Conservation (phyloP, 768 basidiomycete species). For the Auricularia auricula-judae region DNA sequence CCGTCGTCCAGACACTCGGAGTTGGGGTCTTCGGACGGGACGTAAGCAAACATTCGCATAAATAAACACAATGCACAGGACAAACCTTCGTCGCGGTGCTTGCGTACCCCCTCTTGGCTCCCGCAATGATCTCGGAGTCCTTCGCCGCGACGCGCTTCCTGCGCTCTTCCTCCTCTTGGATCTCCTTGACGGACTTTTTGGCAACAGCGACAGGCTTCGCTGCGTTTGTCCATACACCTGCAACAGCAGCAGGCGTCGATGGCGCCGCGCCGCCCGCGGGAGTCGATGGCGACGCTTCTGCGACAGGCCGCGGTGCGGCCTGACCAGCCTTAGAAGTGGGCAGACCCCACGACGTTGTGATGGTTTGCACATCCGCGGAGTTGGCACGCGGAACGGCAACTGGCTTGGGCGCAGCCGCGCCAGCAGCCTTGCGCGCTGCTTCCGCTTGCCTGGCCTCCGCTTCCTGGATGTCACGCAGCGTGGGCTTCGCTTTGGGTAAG, state of each 20-base stretch:
- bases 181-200: constrained; percentile 97
- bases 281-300: constrained; percentile 33
- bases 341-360: constrained; percentile 74
- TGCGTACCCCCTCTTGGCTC: constrained; percentile 63
- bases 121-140: constrained; percentile 43
- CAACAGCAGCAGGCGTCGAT: constrained; percentile 14
- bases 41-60: neutral
- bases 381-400: constrained; percentile 34
- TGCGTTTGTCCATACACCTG: constrained; percentile 66
- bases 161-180: constrained; percentile 92
- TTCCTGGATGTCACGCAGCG: constrained; percentile 91
- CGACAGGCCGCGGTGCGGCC: constrained; percentile 24
- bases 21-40: neutral
- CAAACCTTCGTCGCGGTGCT: constrained; percentile 67
- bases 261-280: constrained; percentile 13
- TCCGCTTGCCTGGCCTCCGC: constrained; percentile 77
- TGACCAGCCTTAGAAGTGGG: constrained; percentile 71
- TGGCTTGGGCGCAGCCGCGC: constrained; percentile 48
- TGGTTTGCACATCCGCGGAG: constrained; percentile 39
- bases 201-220: constrained; percentile 34
- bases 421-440: constrained; percentile 54
- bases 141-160: constrained; percentile 59
- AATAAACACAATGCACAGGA: neutral
- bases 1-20: constrained; percentile 64
- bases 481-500: constrained; percentile 40